Base-by-base conservation (phyloP, 805 yeast species). In the Metschnikowia gelsemii region DNA sequence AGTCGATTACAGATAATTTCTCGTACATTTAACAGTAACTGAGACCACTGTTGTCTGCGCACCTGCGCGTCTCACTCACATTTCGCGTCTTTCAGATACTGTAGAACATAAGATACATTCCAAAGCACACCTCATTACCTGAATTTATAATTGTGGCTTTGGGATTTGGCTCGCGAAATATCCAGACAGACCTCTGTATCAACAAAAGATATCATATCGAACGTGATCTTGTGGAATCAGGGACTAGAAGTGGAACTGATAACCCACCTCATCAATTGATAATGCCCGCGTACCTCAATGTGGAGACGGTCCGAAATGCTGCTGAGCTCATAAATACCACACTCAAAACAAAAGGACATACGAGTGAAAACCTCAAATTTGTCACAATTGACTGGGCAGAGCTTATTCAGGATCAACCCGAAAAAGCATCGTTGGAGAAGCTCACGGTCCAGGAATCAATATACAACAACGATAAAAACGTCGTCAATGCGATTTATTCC, bases 401-500 rank as follows among this genome's bases (percentile, higher is more conserved):
- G 8, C 52, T 69, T 25, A 47, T 57, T 8, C 45, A 41, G 2
- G 64, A 60, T 32, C 70, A 66, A 45, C 39, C 52, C 3, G 32
- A 46, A 8, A 29, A 39, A 12, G 51, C 45, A 11, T 41, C 32
- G 5, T 33, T 46, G 11, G 24, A 39, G 17, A 33, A 42, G n/a
- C 45, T 66, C 29, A 43, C 48, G 18, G 40, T 64, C 9, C 60
- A 64, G 4, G 68, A 64, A 12, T 37, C 40, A 11, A 32, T 66
- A 17, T 70, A 63, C 42, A 56, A 62, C 38, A 67, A 67, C 50
- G 73, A 67, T 52, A 63, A 63, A 38, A 62, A 63, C 42, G 46
- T 55, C 23, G 64, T 70, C 33, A 69, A 70, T 43, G 58, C 66
- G 25, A 56, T 70, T 1, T 66, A 68, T 46, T 59, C 68, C 9